Evolutionary conservation across 129 eudicot genomes (phyloP).

Genomic region (Chrysanthemum makinoi): DNA sequence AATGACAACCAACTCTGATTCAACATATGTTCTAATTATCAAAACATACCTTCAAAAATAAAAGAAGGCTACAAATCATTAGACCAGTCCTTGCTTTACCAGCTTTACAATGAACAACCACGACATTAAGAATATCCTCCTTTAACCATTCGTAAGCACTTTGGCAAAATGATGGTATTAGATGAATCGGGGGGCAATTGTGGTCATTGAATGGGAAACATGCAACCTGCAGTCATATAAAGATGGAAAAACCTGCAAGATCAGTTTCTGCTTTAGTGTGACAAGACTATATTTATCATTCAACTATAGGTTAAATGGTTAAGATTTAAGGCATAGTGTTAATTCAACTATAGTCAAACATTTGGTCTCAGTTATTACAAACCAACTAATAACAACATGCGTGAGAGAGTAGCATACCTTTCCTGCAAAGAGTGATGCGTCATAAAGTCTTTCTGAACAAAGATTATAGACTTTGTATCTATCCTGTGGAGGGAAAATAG

Average conservation of each 20-base stretch:
- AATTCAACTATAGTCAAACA: no score
- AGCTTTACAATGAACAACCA: conserved; percentile 97
- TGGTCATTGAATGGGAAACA: conserved; percentile 92
- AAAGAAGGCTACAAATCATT: conserved; percentile 91
- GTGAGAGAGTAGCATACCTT: conserved; percentile 47
- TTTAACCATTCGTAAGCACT: conserved; percentile 92
- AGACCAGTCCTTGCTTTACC: conserved; percentile 98
- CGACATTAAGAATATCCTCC: conserved; percentile 79
- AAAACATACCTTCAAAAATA: conserved; percentile 68
- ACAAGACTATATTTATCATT: no score
- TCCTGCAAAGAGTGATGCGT: conserved; percentile 86
- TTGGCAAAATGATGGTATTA: conserved; percentile 78
- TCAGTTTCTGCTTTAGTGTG: conserved; percentile 31
- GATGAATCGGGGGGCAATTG: conserved; percentile 95
- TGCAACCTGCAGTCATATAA: conserved; percentile 72
- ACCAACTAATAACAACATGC: not conserved
- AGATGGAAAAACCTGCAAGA: conserved; percentile 33
- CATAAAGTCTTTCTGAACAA: conserved; percentile 94
- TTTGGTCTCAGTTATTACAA: not conserved
- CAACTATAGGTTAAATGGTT: no score
- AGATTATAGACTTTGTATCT: conserved; percentile 97
- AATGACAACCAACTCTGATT: not conserved
- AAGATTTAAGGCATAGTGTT: no score
- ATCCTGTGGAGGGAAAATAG: conserved; percentile 51
- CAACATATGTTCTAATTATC: conserved; percentile 2